Evolutionary conservation across 2,329 filamentous ascomycete genomes (phyloP).

Genomic region (Exophiala sp.): DNA sequence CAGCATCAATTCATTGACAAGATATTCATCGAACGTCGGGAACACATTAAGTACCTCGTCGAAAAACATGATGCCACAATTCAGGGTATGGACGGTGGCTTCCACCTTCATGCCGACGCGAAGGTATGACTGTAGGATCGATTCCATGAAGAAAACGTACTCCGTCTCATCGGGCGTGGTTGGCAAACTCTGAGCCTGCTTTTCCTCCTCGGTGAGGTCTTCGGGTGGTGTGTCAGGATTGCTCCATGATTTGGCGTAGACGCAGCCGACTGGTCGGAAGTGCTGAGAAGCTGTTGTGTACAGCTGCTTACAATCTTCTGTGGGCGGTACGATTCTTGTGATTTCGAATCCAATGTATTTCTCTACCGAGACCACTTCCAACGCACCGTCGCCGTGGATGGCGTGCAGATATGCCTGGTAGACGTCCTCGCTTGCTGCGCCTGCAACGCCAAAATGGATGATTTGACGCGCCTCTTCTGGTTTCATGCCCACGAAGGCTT

Average conservation of each 20-base stretch:
- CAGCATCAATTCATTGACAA: conserved; percentile 68
- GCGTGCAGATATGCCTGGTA: conserved; percentile 36
- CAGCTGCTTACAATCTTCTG: conserved; percentile 45
- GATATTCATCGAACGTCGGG: conserved; percentile 61
- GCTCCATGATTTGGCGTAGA: conserved; percentile 51
- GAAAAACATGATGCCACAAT: conserved; percentile 62
- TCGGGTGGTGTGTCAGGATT: conserved; percentile 40
- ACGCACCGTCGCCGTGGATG: conserved; percentile 33
- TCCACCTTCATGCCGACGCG: conserved; percentile 64
- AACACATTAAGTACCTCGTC: conserved; percentile 55
- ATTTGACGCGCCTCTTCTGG: conserved; percentile 47
- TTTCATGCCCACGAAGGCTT: conserved; percentile 39
- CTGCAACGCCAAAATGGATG: conserved; percentile 50
- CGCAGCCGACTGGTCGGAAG: conserved; percentile 51
- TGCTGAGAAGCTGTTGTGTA: conserved; percentile 43
- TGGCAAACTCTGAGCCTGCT: conserved; percentile 3
- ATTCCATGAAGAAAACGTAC: conserved; percentile 66
- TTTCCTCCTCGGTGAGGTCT: conserved; percentile 38
- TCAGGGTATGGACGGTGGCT: conserved; percentile 54
- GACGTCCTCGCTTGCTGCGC: conserved; percentile 42
- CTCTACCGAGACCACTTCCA: conserved; percentile 43
- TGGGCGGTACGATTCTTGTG: conserved; percentile 48
- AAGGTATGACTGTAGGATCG: conserved; percentile 54
- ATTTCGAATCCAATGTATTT: conserved; percentile 62
- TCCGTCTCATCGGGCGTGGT: conserved; percentile 30